Conservation (phyloP, 345 rosid species). For the Triadica sebifera region DNA sequence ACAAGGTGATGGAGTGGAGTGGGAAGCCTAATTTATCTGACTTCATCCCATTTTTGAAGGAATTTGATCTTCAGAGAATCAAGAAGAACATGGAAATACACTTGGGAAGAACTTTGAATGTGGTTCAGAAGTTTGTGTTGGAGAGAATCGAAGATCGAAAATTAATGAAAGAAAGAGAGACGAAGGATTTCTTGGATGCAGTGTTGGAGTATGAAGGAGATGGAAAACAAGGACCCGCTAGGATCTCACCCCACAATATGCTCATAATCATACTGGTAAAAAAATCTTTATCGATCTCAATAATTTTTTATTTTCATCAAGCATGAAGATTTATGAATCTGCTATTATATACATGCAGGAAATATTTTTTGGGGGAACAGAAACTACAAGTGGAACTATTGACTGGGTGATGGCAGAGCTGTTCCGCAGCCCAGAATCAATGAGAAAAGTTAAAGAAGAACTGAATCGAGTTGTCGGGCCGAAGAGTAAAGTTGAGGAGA, state of each 20-base stretch:
- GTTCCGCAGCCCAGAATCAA: conserved; percentile 10
- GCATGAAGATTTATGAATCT: neutral
- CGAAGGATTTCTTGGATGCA: conserved; percentile 21
- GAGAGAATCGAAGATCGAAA: conserved; percentile 17
- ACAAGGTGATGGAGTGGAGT: conserved; percentile 1
- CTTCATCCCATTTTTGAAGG: conserved; percentile 12
- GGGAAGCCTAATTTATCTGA: conserved; percentile 26
- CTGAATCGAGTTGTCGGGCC: conserved; percentile 12
- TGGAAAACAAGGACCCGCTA: neutral
- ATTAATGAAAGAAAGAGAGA: neutral
- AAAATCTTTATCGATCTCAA: neutral
- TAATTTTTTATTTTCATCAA: no score
- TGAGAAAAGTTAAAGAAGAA: conserved; percentile 13
- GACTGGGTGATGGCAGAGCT: conserved; percentile 22
- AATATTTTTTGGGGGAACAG: conserved; percentile 15
- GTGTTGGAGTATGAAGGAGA: conserved; percentile 12
- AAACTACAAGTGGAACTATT: conserved; percentile 15
- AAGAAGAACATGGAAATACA: conserved; percentile 21
- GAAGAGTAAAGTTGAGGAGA: conserved; percentile 10
- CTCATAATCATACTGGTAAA: conserved; percentile 16
- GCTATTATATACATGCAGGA: neutral
- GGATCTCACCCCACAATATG: conserved; percentile 5
- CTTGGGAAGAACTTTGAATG: conserved; percentile 8
- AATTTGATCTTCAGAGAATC: conserved; percentile 31
- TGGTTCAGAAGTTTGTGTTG: conserved; percentile 15